Conservation (phyloP, 2,329 filamentous ascomycete genomes). For the Hymenoscyphus infarciens region DNA sequence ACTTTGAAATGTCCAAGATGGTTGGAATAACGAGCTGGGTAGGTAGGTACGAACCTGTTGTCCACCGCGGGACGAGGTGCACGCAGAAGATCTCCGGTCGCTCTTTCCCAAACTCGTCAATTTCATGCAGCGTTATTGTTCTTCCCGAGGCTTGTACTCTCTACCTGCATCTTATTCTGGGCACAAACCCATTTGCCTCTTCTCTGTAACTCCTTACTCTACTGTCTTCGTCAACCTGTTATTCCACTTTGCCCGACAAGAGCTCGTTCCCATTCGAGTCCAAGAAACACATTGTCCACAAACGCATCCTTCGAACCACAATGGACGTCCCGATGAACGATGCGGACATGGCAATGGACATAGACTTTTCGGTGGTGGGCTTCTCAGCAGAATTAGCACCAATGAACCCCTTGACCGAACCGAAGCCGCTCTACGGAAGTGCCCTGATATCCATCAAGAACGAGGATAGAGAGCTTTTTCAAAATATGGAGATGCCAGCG, state of each 20-base stretch:
- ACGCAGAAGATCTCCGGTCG: not conserved
- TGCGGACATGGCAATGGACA: too few species aligned
- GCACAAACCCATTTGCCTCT: not conserved
- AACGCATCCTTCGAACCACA: too few species aligned
- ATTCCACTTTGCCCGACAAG: too few species aligned
- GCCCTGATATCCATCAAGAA: not conserved
- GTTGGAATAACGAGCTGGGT: too few species aligned
- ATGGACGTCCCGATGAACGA: too few species aligned
- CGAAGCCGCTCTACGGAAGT: not conserved
- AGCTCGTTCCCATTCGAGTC: too few species aligned
- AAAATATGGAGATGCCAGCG: not conserved
- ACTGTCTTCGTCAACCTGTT: too few species aligned
- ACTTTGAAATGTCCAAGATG: too few species aligned
- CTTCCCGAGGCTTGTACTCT: not conserved
- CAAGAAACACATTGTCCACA: too few species aligned
- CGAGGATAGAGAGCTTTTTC: not conserved
- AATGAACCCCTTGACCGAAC: too few species aligned
- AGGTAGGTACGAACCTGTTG: not conserved
- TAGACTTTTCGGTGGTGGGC: too few species aligned
- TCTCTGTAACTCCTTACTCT: not conserved
- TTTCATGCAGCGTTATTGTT: not conserved
- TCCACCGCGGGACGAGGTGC: not conserved
- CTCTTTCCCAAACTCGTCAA: not conserved
- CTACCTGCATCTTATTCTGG: not conserved
- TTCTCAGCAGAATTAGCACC: too few species aligned